Base-by-base conservation (phyloP, 1,139 yeast genomes). In the Sugiyamaella novakii region DNA sequence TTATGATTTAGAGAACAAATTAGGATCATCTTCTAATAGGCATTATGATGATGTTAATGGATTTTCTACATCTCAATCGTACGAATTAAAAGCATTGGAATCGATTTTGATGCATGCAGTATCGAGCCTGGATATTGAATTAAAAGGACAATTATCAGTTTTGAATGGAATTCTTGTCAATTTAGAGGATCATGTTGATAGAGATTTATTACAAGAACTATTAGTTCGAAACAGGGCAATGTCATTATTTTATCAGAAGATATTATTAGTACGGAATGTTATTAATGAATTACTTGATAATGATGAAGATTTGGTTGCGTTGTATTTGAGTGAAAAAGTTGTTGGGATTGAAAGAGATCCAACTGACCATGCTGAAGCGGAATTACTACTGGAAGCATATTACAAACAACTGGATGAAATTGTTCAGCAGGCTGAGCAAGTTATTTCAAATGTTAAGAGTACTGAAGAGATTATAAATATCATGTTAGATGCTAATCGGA, bases 401-500 rank as follows among this genome's bases (percentile, higher is more conserved):
- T 88, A 87, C 68, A 85, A 86, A 52, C 97, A 91, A 60, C 84
- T 92, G 62, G 98, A 91, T 60, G 98, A 92, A 69, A 83, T 87
- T 59, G 98, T 91, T 1, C 98, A 92, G 65, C 92, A 87, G 59
- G 83, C 95, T 0, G 95, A 87, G 43, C 83, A 91, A 25, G 72
- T 88, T 43, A 80, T 87, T 31, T 79, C 83, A 55, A 95, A 91
- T 65, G 89, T 92, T 55, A 80, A 82, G 60, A 88, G 94, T 5
- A 92, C 98, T 0, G 98, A 91, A 62, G 98, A 92, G 63, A 87
- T 91, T 61, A 92, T 88, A 53, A 91, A 91, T 64, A 89, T 91
- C 62, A 89, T 91, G 52, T 70, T 91, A 47, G 98, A 91, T 65
- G 88, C 98, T 1, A 89, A 89, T 63, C 81, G 98, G 69, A 91